Evolutionary conservation across 2,329 filamentous ascomycete genomes (phyloP).

Genomic region (Ophiostoma pallidulum): DNA sequence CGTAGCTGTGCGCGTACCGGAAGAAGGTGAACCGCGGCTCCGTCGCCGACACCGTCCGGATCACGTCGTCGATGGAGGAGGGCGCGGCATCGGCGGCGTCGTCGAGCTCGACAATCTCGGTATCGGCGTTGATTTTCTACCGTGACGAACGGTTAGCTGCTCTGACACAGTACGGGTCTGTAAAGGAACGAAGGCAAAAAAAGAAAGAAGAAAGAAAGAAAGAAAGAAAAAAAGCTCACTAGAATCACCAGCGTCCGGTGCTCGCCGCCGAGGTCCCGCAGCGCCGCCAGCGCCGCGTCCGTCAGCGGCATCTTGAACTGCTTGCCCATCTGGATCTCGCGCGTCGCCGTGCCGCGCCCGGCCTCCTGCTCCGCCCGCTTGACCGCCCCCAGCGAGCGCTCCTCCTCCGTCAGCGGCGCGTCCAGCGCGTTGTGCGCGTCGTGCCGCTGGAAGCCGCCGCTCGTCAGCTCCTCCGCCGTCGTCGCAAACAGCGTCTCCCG

Average conservation of each 20-base stretch:
- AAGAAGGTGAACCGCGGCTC: slow-evolving; percentile 76
- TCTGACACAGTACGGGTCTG: no score
- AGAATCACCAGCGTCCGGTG: slow-evolving; percentile 39
- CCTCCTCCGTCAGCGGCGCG: slow-evolving; percentile 71
- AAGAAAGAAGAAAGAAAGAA: no score
- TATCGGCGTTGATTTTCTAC: slow-evolving; percentile 62
- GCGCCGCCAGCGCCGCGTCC: slow-evolving; percentile 53
- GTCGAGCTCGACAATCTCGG: slow-evolving; percentile 57
- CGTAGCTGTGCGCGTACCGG: slow-evolving; percentile 51
- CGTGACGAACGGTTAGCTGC: not conserved
- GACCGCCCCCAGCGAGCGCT: slow-evolving; percentile 60
- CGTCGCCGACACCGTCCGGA: slow-evolving; percentile 49
- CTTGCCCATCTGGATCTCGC: slow-evolving; percentile 51
- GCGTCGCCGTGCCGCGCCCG: slow-evolving; percentile 53
- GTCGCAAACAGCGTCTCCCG: slow-evolving; percentile 67
- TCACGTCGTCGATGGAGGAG: slow-evolving; percentile 48
- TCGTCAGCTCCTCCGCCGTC: slow-evolving; percentile 56
- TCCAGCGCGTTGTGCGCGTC: slow-evolving; percentile 55
- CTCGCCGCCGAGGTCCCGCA: slow-evolving; percentile 48
- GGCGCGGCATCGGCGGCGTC: slow-evolving; percentile 41
- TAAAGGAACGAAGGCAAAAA: no score
- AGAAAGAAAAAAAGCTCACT: no score
- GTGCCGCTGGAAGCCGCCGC: slow-evolving; percentile 61
- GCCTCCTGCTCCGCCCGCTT: slow-evolving; percentile 68
- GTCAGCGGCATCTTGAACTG: slow-evolving; percentile 48